Evolutionary conservation across 2,329 filamentous ascomycete species (phyloP), one percentile per base, ranked within the genome.

Genomic region (Ceratocystis variospora): DNA sequence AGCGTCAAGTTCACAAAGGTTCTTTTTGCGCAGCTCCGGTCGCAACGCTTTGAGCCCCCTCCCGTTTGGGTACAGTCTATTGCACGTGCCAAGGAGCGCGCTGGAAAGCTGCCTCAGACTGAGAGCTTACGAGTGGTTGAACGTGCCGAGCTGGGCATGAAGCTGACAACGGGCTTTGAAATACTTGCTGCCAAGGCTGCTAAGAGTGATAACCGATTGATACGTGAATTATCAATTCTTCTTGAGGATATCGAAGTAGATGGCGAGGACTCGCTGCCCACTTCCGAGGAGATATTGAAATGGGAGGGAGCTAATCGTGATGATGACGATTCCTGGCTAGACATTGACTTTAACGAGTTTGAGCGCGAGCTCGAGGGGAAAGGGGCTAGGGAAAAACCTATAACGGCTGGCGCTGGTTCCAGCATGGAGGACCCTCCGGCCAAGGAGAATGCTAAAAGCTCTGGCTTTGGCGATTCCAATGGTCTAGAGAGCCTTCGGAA

Each of bases 271-370:
- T 71, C 71, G 31, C 77, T 97, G 0, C 93, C 94, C 0, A 83
- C 80, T 0, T 82, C 96, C 70, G 75, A 79, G 0, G 88, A 93
- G n/a, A 90, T 97, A 8, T 74, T 75, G 31, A 71, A 73, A 1
- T 97, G 94, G 93, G 78, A 81, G 45, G 75, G 80, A 37, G 72
- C 73, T 2, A 76, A 78, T 37, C 80, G 78, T n/a, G 83, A 93
- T 62, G 93, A 97, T 68, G 85, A 91, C 71, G 94, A 97, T 71
- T 81, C 83, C 25, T 99, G 94, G 94, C 79, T 99, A 70, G 87
- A 97, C 71, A 95, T 99, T 67, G 86, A 92, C 72, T 96, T 90
- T 70, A 82, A 87, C 19, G 91, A 96, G 69, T 90, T 99, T 66
- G 92, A 96, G 71, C 80, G 82, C 33, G 91, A 96, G 73, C 77